Evolutionary conservation across 2,329 filamentous ascomycete genomes (phyloP).

Genomic region (Diaporthe longicolla): DNA sequence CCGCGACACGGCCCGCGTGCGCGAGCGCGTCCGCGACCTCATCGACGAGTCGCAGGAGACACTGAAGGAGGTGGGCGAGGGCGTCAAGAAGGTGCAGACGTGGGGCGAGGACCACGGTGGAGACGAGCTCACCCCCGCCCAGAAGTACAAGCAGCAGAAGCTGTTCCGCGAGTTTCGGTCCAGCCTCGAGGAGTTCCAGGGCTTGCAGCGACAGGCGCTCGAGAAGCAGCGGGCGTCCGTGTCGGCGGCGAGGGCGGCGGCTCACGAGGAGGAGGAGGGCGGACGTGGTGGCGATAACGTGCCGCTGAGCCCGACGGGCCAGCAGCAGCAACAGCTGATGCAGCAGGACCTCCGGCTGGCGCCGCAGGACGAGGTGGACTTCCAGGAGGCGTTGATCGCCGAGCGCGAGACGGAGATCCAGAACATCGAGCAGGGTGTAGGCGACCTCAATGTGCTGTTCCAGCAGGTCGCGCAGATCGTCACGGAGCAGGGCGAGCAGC

Average conservation of each 20-base stretch:
- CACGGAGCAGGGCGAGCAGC: constrained; percentile 88
- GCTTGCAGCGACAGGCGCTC: constrained; percentile 88
- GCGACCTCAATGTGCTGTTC: constrained; percentile 96
- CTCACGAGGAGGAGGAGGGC: constrained; percentile 72
- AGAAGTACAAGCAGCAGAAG: constrained; percentile 97
- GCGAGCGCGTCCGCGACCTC: constrained; percentile 89
- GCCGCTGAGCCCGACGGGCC: constrained; percentile 54
- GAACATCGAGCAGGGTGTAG: constrained; percentile 96
- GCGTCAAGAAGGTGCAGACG: constrained; percentile 89
- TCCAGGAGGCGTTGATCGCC: constrained; percentile 94
- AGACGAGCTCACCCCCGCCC: constrained; percentile 86
- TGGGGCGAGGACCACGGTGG: constrained; percentile 61
- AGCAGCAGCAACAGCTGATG: constrained; percentile 74
- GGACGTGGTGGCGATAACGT: constrained; percentile 50
- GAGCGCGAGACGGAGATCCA: constrained; percentile 97
- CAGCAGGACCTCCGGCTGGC: constrained; percentile 86
- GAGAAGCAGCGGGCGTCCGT: constrained; percentile 94
- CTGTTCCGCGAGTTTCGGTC: constrained; percentile 93
- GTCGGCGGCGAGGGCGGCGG: constrained; percentile 80
- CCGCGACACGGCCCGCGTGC: constrained; percentile 90
- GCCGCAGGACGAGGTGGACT: constrained; percentile 95
- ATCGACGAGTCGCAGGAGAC: constrained; percentile 88
- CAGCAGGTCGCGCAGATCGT: constrained; percentile 98
- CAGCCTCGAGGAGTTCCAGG: constrained; percentile 91
- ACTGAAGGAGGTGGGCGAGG: constrained; percentile 94